Conservation (phyloP, 345 rosid genomes). For the Murraya koenigii region DNA sequence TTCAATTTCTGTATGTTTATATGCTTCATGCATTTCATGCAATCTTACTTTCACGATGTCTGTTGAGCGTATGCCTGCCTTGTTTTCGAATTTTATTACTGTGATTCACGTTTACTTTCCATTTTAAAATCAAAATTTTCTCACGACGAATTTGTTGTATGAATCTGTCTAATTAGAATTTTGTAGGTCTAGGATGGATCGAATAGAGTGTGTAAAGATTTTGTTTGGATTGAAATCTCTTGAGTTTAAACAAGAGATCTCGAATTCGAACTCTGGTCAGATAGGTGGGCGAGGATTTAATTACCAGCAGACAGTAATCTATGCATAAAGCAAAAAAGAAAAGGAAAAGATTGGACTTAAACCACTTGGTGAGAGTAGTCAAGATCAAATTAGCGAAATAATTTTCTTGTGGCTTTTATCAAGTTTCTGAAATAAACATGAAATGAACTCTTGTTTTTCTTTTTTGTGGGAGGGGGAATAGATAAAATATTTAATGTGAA, state of each 20-base stretch:
- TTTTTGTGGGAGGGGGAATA: background rate
- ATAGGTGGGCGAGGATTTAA: too few species aligned
- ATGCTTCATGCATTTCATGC: background rate
- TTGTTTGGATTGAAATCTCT: too few species aligned
- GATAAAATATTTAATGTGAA: background rate
- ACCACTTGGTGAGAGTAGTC: background rate
- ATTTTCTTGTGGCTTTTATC: background rate
- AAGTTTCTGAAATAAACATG: background rate
- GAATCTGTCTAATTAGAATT: background rate
- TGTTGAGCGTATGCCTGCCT: background rate
- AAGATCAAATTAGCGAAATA: background rate
- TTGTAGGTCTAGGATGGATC: background rate
- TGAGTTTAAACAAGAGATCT: too few species aligned
- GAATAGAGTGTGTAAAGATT: too few species aligned
- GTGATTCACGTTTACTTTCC: background rate
- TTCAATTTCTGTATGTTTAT: background rate
- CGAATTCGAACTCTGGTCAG: too few species aligned
- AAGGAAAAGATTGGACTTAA: background rate
- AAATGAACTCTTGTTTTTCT: background rate
- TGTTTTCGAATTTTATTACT: background rate
- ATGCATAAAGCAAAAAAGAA: too few species aligned
- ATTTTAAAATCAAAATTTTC: background rate
- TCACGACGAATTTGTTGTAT: background rate
- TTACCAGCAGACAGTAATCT: too few species aligned
- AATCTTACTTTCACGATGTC: background rate